These are phyloP conservation scores for Cladosporium sp. DNA, from an alignment of 2,329 filamentous ascomycete species.

Conservation along the genomic window DNA sequence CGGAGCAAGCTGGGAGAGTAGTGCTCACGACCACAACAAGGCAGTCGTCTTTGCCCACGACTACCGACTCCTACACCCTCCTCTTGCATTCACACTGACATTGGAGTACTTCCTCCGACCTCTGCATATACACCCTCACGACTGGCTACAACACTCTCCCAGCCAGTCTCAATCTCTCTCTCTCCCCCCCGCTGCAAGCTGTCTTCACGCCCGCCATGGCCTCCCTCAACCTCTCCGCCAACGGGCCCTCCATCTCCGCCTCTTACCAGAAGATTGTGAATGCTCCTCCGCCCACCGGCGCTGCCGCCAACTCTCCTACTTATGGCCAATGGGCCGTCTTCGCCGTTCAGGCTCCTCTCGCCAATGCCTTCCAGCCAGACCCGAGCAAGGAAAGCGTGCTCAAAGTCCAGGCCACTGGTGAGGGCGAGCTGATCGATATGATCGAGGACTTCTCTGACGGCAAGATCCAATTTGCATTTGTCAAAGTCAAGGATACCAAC, in stretches of 20 bases:
- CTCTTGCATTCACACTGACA: no score
- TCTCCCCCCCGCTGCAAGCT: background rate
- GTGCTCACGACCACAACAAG: background rate
- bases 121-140: background rate
- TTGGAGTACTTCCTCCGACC: no score
- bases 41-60: background rate
- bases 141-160: background rate
- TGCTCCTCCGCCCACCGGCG: slow-evolving; percentile 52
- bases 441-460: slow-evolving; percentile 97
- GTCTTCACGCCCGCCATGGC: slow-evolving; percentile 54
- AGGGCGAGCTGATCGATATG: slow-evolving; percentile 85
- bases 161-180: background rate
- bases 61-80: background rate
- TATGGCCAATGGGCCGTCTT: slow-evolving; percentile 92
- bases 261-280: slow-evolving; percentile 65
- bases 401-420: slow-evolving; percentile 89
- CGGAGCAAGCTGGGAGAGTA: background rate
- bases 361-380: slow-evolving; percentile 86
- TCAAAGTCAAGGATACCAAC: slow-evolving; percentile 95
- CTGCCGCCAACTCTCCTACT: slow-evolving; percentile 66
- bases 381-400: slow-evolving; percentile 87
- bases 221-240: slow-evolving; percentile 53
- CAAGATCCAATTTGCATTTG: slow-evolving; percentile 92
- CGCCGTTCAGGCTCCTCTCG: slow-evolving; percentile 83
- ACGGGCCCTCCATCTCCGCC: slow-evolving; percentile 50